Evolutionary conservation across 2,329 filamentous ascomycete genomes (phyloP).

Genomic region (Cadophora malorum): DNA sequence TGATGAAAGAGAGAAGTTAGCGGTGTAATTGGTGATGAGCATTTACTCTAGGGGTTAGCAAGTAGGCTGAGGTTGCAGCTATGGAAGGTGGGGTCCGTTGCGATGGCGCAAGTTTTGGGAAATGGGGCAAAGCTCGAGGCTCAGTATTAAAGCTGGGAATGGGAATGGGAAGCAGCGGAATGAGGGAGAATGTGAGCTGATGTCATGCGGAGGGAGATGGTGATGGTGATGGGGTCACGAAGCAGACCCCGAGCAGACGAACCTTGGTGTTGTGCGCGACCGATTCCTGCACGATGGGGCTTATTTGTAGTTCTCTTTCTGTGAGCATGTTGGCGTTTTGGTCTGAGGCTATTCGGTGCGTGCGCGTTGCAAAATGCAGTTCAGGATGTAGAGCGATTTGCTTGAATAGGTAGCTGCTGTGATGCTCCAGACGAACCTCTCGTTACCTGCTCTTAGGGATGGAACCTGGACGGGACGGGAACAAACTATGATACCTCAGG

Average conservation of each 20-base stretch:
- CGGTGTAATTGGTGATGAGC: conserved; percentile 6
- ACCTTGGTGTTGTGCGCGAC: conserved; percentile 84
- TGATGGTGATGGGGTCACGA: conserved; percentile 5
- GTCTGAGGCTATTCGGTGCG: not conserved
- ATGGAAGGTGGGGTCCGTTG: conserved; percentile 14
- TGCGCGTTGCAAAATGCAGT: not conserved
- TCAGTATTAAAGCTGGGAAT: not conserved
- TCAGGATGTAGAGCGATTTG: not conserved
- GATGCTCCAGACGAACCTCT: no score
- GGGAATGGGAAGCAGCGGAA: not conserved
- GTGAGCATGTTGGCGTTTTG: conserved; percentile 61
- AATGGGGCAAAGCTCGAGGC: not conserved
- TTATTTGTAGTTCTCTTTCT: conserved; percentile 76
- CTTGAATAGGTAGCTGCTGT: no score
- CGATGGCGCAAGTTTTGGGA: not conserved
- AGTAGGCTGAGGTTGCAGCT: conserved; percentile 24
- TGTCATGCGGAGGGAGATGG: not conserved
- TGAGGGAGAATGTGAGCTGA: conserved; percentile 5
- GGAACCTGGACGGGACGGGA: no score
- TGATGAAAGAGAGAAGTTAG: conserved; percentile 17
- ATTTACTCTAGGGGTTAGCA: conserved; percentile 12
- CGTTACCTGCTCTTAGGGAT: no score
- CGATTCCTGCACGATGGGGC: conserved; percentile 79
- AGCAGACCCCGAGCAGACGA: conserved; percentile 26
- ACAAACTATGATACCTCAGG: no score